Evolutionary conservation across 192 early-diverging fungal genomes (phyloP).

Genomic region (Linnemannia exigua): DNA sequence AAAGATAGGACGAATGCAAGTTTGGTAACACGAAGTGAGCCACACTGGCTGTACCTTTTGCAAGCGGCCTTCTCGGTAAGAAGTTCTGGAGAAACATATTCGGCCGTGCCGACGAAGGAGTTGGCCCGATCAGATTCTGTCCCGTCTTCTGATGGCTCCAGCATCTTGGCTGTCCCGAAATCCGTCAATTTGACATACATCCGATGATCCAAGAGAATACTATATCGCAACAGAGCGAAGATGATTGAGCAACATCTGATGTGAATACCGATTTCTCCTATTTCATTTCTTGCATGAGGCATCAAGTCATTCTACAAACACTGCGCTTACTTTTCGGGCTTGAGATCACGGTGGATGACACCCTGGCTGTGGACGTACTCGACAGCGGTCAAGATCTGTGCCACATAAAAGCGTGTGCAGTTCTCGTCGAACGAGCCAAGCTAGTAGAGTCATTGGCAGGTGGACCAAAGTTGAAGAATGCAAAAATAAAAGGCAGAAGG

Average conservation of each 20-base stretch:
- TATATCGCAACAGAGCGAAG: constrained; percentile 48
- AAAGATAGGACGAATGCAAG: background rate
- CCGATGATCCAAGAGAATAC: constrained; percentile 86
- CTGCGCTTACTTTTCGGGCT: constrained; percentile 88
- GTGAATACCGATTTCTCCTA: background rate
- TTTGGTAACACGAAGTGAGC: background rate
- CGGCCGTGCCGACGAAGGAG: constrained; percentile 99
- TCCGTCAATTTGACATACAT: constrained; percentile 97
- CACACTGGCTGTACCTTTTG: constrained; percentile 63
- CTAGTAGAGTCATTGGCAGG: too few species aligned
- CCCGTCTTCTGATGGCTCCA: constrained; percentile 61
- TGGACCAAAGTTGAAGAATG: too few species aligned
- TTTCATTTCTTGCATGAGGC: background rate
- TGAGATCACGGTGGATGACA: constrained; percentile 95
- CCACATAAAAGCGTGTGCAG: constrained; percentile 86
- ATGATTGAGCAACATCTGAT: background rate
- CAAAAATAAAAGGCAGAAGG: constrained; percentile 19
- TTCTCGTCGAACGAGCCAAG: constrained; percentile 81
- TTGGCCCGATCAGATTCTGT: constrained; percentile 69
- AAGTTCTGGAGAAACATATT: constrained; percentile 98
- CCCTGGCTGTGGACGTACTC: constrained; percentile 91
- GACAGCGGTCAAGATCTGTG: constrained; percentile 87
- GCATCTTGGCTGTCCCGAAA: constrained; percentile 95
- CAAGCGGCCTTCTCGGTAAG: constrained; percentile 90
- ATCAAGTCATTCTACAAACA: background rate